Evolutionary conservation across 139 green algal species (phyloP), one percentile per base, ranked within the genome.

Genomic region (Chlorella sp.): DNA sequence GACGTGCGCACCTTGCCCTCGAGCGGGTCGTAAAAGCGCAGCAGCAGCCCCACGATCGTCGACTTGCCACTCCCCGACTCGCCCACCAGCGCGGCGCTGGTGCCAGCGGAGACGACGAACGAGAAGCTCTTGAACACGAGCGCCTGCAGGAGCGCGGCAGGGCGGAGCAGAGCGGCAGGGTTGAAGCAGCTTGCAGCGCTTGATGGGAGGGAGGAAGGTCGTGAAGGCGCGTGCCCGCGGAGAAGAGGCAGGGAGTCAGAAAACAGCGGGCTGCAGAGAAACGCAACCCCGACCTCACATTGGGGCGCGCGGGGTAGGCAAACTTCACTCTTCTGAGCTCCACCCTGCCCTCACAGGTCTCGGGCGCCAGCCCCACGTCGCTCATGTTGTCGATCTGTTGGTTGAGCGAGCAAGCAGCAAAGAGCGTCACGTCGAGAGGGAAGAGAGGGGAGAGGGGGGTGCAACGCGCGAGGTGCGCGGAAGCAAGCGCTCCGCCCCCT

Each of bases 61-160:
- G 79, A 92, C 86, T 99, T 99, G 82, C 94, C 95, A 46, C 84
- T 94, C 72, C 96, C 96, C 29, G 75, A 91, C 84, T 94, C 87
- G 1, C 96, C 96, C 35, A 98, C 94, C 29, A 99, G 86, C n/a
- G 95, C 96, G 17, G 93, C 82, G 4, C 86, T 93, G 38, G 74
- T 64, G 42, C 92, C 93, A 8, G 86, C 43, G 15, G 69, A 36
- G 15, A 92, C 77, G 3, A 14, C 62, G 17, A 97, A 82, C 66
- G 61, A 85, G 71, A 97, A 93, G 76, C 82, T 63, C 45, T 77
- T 50, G 64, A 96, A 92, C 3, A 97, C 86, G 19, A 53, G 67
- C 70, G 64, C 76, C 50, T 67, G 33, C 53, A 41, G 63, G 41
- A 4, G 63, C 27, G 5, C 35, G 40, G 23, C 1, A 5, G 29